A percentile compares a stretch with the other conserved stretches of the same genome.
phyloP scores from a whole-genome alignment of 225 moss, liverwort and hornwort species.

The Physcomitrium patens region DNA sequence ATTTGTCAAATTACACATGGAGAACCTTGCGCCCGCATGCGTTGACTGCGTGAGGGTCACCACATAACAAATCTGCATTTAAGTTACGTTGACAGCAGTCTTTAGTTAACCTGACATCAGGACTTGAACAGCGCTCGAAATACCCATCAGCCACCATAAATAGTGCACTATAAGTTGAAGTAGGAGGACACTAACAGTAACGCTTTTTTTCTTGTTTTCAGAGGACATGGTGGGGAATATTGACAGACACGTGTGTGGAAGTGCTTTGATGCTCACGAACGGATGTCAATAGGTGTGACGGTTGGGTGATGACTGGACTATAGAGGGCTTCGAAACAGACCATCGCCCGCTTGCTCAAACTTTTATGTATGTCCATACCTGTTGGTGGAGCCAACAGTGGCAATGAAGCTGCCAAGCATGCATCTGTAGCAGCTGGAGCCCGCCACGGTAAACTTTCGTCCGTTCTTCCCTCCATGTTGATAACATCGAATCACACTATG shows the following conservation, averaged over 20 bases:
- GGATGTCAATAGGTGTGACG: conserved; percentile 17
- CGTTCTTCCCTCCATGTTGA: conserved; percentile 35
- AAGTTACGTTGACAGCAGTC: not conserved
- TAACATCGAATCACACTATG: conserved; percentile 34
- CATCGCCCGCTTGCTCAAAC: conserved; percentile 8
- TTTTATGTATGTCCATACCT: conserved; percentile 22
- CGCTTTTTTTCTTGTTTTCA: conserved; percentile 2
- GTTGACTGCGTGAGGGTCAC: conserved; percentile 11
- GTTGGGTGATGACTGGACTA: conserved; percentile 35
- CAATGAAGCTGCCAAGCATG: conserved; percentile 26
- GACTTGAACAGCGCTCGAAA: conserved; percentile 31
- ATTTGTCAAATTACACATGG: not conserved
- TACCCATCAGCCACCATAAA: conserved; percentile 28
- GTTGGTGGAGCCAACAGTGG: conserved; percentile 39
- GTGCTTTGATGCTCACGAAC: conserved; percentile 4
- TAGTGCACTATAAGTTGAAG: not conserved
- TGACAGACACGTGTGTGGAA: conserved; percentile 27
- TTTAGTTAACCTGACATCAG: conserved; percentile 10
- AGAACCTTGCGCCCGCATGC: not conserved
- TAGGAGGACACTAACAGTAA: conserved; percentile 6
- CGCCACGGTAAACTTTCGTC: conserved; percentile 27
- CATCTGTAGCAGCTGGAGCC: conserved; percentile 27
- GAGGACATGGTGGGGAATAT: not conserved
- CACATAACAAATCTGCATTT: not conserved
- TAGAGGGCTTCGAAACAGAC: conserved; percentile 13